Evolutionary conservation across 805 yeast species (phyloP).

Genomic region (Komagataella ulmi): DNA sequence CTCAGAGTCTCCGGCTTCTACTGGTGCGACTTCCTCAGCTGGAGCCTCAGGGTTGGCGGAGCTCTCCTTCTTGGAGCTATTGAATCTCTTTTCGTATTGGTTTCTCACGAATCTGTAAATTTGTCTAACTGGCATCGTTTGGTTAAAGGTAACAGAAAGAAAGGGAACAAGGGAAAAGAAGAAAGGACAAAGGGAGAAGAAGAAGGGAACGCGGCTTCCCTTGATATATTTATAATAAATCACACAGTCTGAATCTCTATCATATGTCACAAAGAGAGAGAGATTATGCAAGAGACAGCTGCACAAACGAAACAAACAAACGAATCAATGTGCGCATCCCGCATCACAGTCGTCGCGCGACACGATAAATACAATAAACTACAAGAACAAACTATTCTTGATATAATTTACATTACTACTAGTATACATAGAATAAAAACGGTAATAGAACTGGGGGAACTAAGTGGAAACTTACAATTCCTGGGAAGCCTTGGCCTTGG

Average conservation of each 20-base stretch:
- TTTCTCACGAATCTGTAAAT: constrained; percentile 16
- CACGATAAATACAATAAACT: background rate
- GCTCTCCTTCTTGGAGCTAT: constrained; percentile 6
- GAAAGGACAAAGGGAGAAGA: background rate
- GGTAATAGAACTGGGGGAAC: background rate
- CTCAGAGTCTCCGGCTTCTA: constrained; percentile 1
- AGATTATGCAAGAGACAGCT: constrained; percentile 1
- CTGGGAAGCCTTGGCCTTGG: constrained; percentile 42
- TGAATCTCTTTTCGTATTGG: constrained; percentile 18
- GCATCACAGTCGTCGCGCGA: background rate
- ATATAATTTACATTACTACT: background rate
- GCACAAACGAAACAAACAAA: background rate
- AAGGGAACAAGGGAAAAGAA: constrained; percentile 1
- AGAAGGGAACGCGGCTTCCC: background rate
- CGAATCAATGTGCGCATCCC: background rate
- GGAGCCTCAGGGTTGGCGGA: constrained; percentile 3
- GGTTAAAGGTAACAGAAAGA: background rate
- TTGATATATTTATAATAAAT: background rate
- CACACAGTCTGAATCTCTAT: background rate
- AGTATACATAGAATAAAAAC: background rate
- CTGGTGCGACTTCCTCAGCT: constrained; percentile 1
- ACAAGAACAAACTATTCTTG: background rate
- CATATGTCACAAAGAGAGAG: background rate
- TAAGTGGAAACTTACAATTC: constrained; percentile 28
- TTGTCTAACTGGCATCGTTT: constrained; percentile 20